Conservation (phyloP, 345 rosid species). For the Eucalyptus marginata region DNA sequence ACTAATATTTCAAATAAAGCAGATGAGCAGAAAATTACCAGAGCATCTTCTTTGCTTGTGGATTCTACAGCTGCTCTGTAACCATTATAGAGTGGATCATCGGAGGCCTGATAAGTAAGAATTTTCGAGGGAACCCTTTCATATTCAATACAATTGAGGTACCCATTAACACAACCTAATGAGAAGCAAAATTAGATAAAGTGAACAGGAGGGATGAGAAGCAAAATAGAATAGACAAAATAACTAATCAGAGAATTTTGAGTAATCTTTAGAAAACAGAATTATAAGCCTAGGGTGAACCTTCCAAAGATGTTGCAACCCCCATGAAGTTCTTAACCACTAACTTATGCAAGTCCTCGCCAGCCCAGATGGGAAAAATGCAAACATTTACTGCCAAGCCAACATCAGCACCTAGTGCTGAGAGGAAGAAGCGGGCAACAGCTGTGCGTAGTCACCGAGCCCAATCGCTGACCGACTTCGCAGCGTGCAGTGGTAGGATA, state of each 20-base stretch:
- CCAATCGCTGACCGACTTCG: too few species aligned
- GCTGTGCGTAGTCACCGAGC: conserved; percentile 11
- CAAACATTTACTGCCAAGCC: conserved; percentile 61
- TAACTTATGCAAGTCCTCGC: conserved; percentile 84
- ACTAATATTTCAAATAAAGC: not conserved
- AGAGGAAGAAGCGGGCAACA: conserved; percentile 60
- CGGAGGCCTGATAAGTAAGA: conserved; percentile 79
- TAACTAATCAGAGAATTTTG: not conserved
- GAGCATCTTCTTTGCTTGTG: conserved; percentile 79
- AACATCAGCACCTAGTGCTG: conserved; percentile 80
- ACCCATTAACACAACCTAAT: conserved; percentile 63
- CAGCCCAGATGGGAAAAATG: conserved; percentile 97
- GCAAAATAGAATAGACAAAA: not conserved
- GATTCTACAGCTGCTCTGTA: conserved; percentile 89
- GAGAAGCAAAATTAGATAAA: not conserved
- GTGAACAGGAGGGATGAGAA: not conserved
- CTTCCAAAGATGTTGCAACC: conserved; percentile 85
- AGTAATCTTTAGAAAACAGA: not conserved
- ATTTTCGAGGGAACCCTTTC: conserved; percentile 79
- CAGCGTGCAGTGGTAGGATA: too few species aligned
- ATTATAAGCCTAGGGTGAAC: conserved; percentile 7
- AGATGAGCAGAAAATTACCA: conserved; percentile 29
- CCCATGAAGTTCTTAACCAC: conserved; percentile 74
- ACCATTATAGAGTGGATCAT: conserved; percentile 75
- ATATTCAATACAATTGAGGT: conserved; percentile 60